Base-by-base conservation (phyloP, 2,329 filamentous ascomycete species). In the Chaetomiaceae sp. region DNA sequence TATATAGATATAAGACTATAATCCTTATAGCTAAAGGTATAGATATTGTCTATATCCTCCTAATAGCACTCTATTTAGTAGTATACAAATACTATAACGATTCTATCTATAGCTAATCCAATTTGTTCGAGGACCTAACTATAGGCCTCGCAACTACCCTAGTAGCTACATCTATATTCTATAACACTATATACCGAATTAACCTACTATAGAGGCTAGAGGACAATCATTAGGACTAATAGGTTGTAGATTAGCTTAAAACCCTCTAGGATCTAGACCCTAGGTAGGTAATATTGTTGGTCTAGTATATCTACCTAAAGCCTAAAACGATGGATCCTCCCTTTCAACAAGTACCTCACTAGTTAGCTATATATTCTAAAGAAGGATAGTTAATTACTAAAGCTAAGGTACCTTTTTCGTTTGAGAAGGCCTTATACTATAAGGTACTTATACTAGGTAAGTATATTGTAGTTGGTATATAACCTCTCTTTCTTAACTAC, bases 11-110 rank as follows among this genome's bases (percentile, higher is more conserved):
- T 14, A 25, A 50, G 19, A 50, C 41, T 12, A 35, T 50, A 23
- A 50, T 50, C 9, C 48, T 50, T 33, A 45, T 20, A 21, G 48
- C 48, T 27, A 45, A 50, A 40, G 42, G 48, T 33, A 40, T 50
- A 7, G 35, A 35, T 12, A 50, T 50, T 31, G 35, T 50, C 8
- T 45, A 25, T 44, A 20, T 50, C 25, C 48, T 50, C 16, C 27
- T 20, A 12, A 50, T 50, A 20, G 48, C 35, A 34, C 34, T 50
- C 21, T n/a, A 45, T 35, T 50, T 45, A 25, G 41, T n/a, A 50
- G 35, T 23, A 25, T 35, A 42, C 3, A 50, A 45, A 45, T 16
- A 25, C 34, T 44, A 50, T 23, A 23, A 50, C 34, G 34, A 44
- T 31, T 44, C 48, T 20, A 14, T 50, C 41, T 21, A 33, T 13